These are phyloP conservation scores for Punica granatum DNA, from an alignment of 345 rosid species.

Conservation along the genomic window DNA sequence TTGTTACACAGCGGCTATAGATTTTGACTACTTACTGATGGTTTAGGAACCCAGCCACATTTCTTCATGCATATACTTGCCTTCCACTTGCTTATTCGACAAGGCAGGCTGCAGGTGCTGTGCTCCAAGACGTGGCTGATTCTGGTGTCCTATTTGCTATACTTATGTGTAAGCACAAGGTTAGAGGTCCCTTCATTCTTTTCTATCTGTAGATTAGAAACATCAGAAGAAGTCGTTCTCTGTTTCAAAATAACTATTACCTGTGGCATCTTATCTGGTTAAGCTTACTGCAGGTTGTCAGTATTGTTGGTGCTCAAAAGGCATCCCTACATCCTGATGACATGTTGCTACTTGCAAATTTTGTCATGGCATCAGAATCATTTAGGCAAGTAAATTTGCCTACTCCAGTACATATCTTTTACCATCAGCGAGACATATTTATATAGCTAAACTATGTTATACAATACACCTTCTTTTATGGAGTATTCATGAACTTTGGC, in stretches of 20 bases:
- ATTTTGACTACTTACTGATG: too few relatives aligned
- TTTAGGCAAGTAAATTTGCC: constrained; percentile 62
- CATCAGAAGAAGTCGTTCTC: too few relatives aligned
- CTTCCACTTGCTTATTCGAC: constrained; percentile 28
- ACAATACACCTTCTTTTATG: too few relatives aligned
- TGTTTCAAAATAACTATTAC: too few relatives aligned
- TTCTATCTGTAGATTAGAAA: too few relatives aligned
- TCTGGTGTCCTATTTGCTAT: constrained; percentile 27
- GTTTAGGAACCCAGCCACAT: constrained; percentile 23
- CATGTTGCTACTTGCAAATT: constrained; percentile 83
- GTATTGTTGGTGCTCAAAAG: constrained; percentile 94
- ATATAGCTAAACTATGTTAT: too few relatives aligned
- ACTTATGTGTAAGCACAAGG: constrained; percentile 26
- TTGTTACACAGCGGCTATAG: too few relatives aligned
- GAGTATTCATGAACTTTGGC: too few relatives aligned
- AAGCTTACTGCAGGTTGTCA: constrained; percentile 60
- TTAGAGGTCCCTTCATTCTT: background rate
- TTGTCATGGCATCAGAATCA: constrained; percentile 85
- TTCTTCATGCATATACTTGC: constrained; percentile 28
- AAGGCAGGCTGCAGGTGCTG: constrained; percentile 23
- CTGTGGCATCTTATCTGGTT: too few relatives aligned
- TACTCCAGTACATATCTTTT: too few relatives aligned
- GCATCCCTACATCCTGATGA: constrained; percentile 98
- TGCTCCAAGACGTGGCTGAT: constrained; percentile 22
- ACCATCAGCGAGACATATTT: too few relatives aligned